Base-by-base conservation (phyloP, 306 rosid genomes). In the Pyrus bretschneideri region DNA sequence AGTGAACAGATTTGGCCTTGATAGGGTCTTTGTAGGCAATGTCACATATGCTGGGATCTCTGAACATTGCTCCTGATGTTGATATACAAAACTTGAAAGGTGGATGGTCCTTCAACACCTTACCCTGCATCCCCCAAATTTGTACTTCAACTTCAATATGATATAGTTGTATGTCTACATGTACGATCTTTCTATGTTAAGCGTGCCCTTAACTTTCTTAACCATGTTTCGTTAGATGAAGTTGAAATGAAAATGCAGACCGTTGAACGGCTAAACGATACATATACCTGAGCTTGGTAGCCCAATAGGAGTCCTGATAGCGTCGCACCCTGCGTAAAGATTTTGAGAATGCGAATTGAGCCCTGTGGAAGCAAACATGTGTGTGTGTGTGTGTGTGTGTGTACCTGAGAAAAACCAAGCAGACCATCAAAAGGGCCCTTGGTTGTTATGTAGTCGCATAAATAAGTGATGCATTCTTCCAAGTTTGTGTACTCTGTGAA, bases 371-470 rank as follows among this genome's bases (percentile, higher is more conserved):
- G 10, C 12, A 38, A 38, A 38, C 10, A 38, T 38, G 2, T 38
- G 0, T 35, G 0, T 6, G 8, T 35, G 9, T 38, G 2, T 35
- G 9, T 6, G 10, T 7, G 10, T 38, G 40, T 6, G 40, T 35
- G 42, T 38, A 88, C 97, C 94, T 89, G 95, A 45, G 95, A 91
- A 77, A 91, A 89, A 60, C 95, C 96, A 67, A 88, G 92, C 38
- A 93, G 76, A 19, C 98, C 98, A 88, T 88, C 89, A 80, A 89
- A 91, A 60, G 96, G 98, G 17, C 98, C 98, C 29, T 91, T 88
- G 78, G 80, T 79, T 64, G 88, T 93, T 72, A 93, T 91, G 87
- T 91, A 89, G n/a, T 93, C 88, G 40, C 89, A 84, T 25, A 91
- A 74, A 79, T 85, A 87, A 65, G 93, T 74, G 73, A 93, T 85